phyloP scores from a whole-genome alignment of 768 basidiomycete species.

The Clitopilus passeckerianus region DNA sequence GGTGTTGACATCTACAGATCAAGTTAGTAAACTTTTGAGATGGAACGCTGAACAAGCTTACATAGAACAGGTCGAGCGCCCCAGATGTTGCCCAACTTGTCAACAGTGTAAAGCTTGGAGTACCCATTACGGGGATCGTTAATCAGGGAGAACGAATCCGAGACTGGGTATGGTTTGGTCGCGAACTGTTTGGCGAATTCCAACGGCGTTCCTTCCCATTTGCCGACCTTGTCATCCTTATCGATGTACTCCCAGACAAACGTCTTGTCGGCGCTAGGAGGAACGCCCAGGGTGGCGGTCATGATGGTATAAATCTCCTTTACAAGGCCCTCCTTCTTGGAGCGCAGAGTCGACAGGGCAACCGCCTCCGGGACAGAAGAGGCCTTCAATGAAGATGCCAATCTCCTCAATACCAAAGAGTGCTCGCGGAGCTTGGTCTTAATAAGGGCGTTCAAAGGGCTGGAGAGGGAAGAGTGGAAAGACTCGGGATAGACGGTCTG shows the following conservation, averaged over 20 bases:
- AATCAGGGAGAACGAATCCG: conserved; percentile 87
- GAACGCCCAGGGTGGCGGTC: conserved; percentile 82
- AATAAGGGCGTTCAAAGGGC: conserved; percentile 70
- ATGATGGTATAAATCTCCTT: conserved; percentile 81
- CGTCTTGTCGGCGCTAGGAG: conserved; percentile 63
- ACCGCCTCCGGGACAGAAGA: conserved; percentile 42
- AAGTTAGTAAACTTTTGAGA: neutral
- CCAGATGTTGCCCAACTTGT: conserved; percentile 91
- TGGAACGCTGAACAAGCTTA: conserved; percentile 32
- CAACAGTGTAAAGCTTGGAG: conserved; percentile 82
- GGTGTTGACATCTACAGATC: conserved; percentile 77
- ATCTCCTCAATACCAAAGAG: conserved; percentile 71
- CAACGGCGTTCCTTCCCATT: conserved; percentile 76
- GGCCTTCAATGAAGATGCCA: conserved; percentile 49
- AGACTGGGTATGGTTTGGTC: conserved; percentile 49
- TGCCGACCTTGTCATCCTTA: conserved; percentile 65
- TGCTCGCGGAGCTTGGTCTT: conserved; percentile 92
- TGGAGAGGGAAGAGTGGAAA: conserved; percentile 70
- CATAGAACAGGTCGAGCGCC: conserved; percentile 81
- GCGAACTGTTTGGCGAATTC: conserved; percentile 75
- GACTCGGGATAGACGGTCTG: conserved; percentile 82
- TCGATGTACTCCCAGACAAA: conserved; percentile 92
- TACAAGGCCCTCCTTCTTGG: conserved; percentile 84
- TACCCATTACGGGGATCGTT: conserved; percentile 90
- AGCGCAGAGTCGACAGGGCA: conserved; percentile 52